Evolutionary conservation across 768 basidiomycete genomes (phyloP).

Genomic region (Hirschioporus abietinus): DNA sequence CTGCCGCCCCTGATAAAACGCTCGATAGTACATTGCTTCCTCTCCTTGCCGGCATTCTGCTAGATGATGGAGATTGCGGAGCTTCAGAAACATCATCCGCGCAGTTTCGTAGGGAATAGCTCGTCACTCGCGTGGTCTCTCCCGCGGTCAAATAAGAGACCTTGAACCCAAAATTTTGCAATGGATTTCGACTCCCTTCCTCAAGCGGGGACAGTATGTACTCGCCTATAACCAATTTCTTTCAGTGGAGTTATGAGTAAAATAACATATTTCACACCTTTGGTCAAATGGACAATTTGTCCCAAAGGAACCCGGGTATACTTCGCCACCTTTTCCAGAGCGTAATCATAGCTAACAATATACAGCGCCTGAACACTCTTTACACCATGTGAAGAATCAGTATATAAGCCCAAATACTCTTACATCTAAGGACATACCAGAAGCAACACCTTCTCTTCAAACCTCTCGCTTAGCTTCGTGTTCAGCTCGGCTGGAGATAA

Average conservation of each 20-base stretch:
- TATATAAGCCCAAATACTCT: slow-evolving; percentile 18
- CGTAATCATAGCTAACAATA: slow-evolving; percentile 89
- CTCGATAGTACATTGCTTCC: slow-evolving; percentile 19
- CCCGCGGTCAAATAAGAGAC: slow-evolving; percentile 72
- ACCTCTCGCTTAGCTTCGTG: slow-evolving; percentile 64
- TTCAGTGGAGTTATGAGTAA: not conserved
- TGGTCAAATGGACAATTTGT: slow-evolving; percentile 69
- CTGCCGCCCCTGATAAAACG: slow-evolving; percentile 29
- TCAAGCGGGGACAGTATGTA: slow-evolving; percentile 94
- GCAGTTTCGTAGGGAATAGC: slow-evolving; percentile 81
- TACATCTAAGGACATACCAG: slow-evolving; percentile 48
- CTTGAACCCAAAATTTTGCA: slow-evolving; percentile 85
- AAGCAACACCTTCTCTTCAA: slow-evolving; percentile 91
- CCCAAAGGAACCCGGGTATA: slow-evolving; percentile 87
- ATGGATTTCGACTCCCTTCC: slow-evolving; percentile 82
- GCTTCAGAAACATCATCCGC: slow-evolving; percentile 26
- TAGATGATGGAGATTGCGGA: slow-evolving; percentile 9
- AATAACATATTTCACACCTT: slow-evolving; percentile 43
- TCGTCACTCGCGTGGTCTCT: slow-evolving; percentile 72
- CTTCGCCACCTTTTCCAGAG: slow-evolving; percentile 83
- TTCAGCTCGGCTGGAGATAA: slow-evolving; percentile 79
- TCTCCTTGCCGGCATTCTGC: not conserved
- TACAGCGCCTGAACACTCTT: slow-evolving; percentile 55
- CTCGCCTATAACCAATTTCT: slow-evolving; percentile 49
- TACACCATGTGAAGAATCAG: not conserved